phyloP scores from a whole-genome alignment of 2,329 filamentous ascomycete genomes.

The Hirsutella thompsonii region DNA sequence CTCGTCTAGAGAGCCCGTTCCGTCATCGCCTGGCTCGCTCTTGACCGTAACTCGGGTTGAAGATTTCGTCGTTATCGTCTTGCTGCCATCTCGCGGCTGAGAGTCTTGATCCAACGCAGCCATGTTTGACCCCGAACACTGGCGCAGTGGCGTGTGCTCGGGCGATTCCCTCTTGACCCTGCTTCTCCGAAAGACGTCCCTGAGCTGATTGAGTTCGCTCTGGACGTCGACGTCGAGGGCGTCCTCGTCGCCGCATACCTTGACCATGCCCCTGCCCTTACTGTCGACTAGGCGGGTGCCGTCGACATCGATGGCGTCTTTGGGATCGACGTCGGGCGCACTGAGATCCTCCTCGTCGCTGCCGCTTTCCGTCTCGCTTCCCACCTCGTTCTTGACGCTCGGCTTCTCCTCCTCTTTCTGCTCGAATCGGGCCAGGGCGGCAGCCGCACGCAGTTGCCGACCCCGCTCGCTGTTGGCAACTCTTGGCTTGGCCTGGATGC shows the following conservation, averaged over 20 bases:
- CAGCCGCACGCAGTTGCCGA: conserved; percentile 62
- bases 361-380: conserved; percentile 29
- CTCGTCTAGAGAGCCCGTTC: too few species aligned
- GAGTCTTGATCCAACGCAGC: too few species aligned
- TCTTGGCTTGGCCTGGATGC: conserved; percentile 50
- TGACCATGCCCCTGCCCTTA: conserved; percentile 55
- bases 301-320: conserved; percentile 50
- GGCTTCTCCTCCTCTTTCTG: conserved; percentile 35
- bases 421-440: conserved; percentile 62
- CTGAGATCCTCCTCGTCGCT: conserved; percentile 34
- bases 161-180: conserved; percentile 11
- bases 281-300: conserved; percentile 52
- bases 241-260: conserved; percentile 60
- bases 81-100: too few species aligned
- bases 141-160: too few species aligned
- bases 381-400: conserved; percentile 11
- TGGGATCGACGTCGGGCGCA: conserved; percentile 15
- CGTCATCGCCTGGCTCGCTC: too few species aligned
- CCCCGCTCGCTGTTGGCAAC: conserved; percentile 65
- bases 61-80: too few species aligned
- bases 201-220: conserved; percentile 52
- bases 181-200: conserved; percentile 20
- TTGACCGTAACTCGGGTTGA: too few species aligned
- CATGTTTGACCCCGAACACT: too few species aligned
- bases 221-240: conserved; percentile 29